Base-by-base conservation (phyloP, 2,329 filamentous ascomycete species). In the Dactylellina leptospora region DNA sequence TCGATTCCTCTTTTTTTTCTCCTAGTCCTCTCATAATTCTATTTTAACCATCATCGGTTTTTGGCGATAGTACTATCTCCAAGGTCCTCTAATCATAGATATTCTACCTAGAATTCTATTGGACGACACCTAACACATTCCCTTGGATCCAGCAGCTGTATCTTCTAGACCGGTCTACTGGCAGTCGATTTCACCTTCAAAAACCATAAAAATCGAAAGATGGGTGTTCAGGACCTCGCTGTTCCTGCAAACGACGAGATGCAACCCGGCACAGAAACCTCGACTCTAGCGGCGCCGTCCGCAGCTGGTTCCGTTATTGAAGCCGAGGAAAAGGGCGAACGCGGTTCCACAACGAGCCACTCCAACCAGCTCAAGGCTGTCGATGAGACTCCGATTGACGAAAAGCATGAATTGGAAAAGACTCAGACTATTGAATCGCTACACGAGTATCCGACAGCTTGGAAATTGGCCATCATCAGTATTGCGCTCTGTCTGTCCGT, bases 401-500 rank as follows among this genome's bases (percentile, higher is more conserved):
- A 62, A 42, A 59, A 22, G 4, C 18, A 72, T 45, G 59, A 72
- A 22, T 18, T 72, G 11, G 59, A 53, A 30, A 72, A 72, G 53
- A 72, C 68, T 25, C 25, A 59, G 16, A 72, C 68, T 3, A 55
- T 72, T 9, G 59, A 72, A 38, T 64, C 68, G 10, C 16, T 72
- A 18, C 59, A 72, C 44, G 68, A 73, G 9, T 77, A 77, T 38
- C 76, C 76, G 13, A 71, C 48, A 25, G 68, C 72, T 6, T 33
- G 75, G 51, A 73, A 75, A 16, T 47, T 77, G n/a, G 58, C 55
- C 16, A 74, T 83, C 6, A 82, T 83, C 66, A 78, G 78, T n/a
- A 75, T 82, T 3, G 82, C 82, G 1, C 74, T 83, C 62, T 82
- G 81, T 68, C 75, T 83, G 18, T 80, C 78, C 42, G 81, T 83